Evolutionary conservation across 306 rosid species (phyloP).

Genomic region (Ormosia emarginata): DNA sequence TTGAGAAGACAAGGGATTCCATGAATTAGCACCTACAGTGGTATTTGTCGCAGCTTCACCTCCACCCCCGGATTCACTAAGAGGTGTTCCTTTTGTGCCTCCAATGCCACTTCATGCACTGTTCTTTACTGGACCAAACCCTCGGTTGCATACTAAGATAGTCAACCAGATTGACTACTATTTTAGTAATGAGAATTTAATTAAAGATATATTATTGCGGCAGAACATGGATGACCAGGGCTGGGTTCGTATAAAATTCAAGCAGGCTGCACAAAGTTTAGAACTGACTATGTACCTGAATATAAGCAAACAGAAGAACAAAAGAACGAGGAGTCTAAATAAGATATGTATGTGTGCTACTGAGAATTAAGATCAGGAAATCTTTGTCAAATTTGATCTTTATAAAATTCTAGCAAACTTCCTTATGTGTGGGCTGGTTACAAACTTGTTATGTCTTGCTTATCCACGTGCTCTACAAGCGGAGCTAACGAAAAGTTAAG

Average conservation of each 20-base stretch:
- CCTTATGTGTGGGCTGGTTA: background rate
- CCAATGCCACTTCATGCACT: slow-evolving; percentile 44
- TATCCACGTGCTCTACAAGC: no score
- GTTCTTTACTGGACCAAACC: slow-evolving; percentile 46
- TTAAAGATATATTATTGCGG: slow-evolving; percentile 78
- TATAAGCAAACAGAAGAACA: background rate
- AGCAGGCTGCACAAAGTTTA: background rate
- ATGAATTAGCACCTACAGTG: slow-evolving; percentile 48
- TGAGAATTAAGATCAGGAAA: background rate
- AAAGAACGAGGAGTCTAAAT: background rate
- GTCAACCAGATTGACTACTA: slow-evolving; percentile 80
- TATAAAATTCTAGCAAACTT: background rate
- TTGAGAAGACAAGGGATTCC: background rate
- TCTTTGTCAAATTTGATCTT: background rate
- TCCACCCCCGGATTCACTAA: slow-evolving; percentile 43
- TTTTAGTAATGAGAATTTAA: slow-evolving; percentile 75
- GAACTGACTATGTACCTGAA: background rate
- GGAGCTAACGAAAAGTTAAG: no score
- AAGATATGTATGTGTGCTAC: background rate
- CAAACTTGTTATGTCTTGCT: background rate
- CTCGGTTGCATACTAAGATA: slow-evolving; percentile 57
- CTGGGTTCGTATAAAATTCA: slow-evolving; percentile 51
- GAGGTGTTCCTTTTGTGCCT: slow-evolving; percentile 52
- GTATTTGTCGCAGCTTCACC: slow-evolving; percentile 46
- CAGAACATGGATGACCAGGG: slow-evolving; percentile 85